Evolutionary conservation across 1,139 yeast genomes (phyloP).

Genomic region (Candida neerlandica): DNA sequence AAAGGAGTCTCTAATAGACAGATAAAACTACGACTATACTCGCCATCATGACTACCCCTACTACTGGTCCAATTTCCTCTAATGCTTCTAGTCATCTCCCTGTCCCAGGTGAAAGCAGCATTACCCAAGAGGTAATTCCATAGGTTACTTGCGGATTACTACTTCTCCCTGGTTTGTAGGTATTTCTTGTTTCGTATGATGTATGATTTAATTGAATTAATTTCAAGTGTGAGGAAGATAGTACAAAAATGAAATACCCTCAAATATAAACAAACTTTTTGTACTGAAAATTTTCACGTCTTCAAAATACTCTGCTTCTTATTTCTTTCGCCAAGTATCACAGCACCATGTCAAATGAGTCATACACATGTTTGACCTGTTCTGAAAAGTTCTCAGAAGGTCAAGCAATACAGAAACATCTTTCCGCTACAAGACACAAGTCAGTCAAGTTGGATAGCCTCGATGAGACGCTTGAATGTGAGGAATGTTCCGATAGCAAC

Average conservation of each 20-base stretch:
- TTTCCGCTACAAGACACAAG: slow-evolving; percentile 58
- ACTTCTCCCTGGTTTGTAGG: no score
- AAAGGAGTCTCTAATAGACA: no score
- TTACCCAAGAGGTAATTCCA: no score
- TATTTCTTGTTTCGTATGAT: no score
- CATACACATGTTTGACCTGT: slow-evolving; percentile 34
- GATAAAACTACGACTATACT: no score
- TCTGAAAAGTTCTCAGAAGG: slow-evolving; percentile 21
- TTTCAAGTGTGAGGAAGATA: neutral
- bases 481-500: slow-evolving; percentile 56
- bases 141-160: no score
- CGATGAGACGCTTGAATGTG: slow-evolving; percentile 54
- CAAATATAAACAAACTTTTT: neutral
- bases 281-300: neutral
- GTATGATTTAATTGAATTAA: no score
- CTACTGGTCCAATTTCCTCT: no score
- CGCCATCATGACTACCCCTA: no score
- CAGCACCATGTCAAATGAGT: slow-evolving; percentile 6
- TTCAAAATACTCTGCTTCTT: neutral
- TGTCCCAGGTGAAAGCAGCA: no score
- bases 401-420: slow-evolving; percentile 42
- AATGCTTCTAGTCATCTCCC: no score
- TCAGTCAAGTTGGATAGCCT: slow-evolving; percentile 34
- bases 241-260: neutral
- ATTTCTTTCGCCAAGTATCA: slow-evolving; percentile 1